A percentile compares a stretch with the other conserved stretches of the same genome.
Evolutionary conservation across 2,329 filamentous ascomycete species (phyloP).

Genomic region (Colletotrichum incanum): DNA sequence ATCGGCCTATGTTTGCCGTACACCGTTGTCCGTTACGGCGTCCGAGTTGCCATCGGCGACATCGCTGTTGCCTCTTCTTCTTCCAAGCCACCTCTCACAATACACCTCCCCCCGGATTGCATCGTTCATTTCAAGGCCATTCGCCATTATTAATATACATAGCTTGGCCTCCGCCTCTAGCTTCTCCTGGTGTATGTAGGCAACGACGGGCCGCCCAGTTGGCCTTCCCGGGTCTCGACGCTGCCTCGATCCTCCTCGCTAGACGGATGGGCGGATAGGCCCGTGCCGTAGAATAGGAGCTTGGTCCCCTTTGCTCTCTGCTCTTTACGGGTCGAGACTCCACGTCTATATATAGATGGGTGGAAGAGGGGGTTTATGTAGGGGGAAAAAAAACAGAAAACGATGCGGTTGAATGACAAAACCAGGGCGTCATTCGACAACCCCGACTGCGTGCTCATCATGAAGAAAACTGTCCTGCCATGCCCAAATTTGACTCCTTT

Average conservation of each 20-base stretch:
- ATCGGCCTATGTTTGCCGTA: neutral
- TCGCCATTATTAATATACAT: slow-evolving; percentile 43
- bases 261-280: neutral
- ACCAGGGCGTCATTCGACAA: slow-evolving; percentile 3
- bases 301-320: neutral
- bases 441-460: slow-evolving; percentile 29
- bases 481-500: slow-evolving; percentile 44
- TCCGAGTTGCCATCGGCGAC: neutral
- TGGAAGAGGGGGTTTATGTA: slow-evolving; percentile 25
- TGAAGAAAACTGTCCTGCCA: slow-evolving; percentile 40
- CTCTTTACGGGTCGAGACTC: slow-evolving; percentile 5
- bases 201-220: slow-evolving; percentile 2
- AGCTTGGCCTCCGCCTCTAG: slow-evolving; percentile 20
- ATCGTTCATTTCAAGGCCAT: slow-evolving; percentile 31
- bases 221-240: neutral
- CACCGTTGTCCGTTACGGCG: no score
- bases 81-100: neutral
- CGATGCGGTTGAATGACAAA: slow-evolving; percentile 31
- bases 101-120: neutral
- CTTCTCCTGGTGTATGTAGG: slow-evolving; percentile 11
- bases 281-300: slow-evolving; percentile 5
- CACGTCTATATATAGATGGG: slow-evolving; percentile 37
- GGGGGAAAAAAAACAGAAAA: slow-evolving; percentile 31
- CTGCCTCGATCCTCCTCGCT: neutral
- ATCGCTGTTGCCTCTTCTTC: neutral